These are phyloP conservation scores for Aspergillus neotritici DNA, from an alignment of 2,329 filamentous ascomycete genomes.

Conservation along the genomic window DNA sequence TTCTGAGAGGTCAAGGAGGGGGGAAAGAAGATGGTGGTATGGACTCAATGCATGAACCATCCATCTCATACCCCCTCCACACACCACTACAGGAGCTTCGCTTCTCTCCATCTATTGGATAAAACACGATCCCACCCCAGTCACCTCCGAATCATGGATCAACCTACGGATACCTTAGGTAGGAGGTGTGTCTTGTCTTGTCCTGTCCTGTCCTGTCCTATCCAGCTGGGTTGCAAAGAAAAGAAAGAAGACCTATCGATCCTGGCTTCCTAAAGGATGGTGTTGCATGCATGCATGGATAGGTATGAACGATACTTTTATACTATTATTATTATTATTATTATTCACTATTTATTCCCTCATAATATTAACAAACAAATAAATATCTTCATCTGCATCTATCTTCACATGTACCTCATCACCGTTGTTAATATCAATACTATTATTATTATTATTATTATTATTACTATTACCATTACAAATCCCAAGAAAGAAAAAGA, in stretches of 20 bases:
- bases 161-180: too few relatives aligned
- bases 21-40: too few relatives aligned
- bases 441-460: too few relatives aligned
- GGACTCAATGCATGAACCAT: not conserved
- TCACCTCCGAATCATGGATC: conserved; percentile 1
- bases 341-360: not conserved
- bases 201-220: too few relatives aligned
- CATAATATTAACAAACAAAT: not conserved
- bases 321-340: not conserved
- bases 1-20: not conserved
- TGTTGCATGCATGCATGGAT: conserved; percentile 1
- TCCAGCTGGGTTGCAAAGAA: conserved; percentile 8
- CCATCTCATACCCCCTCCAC: not conserved
- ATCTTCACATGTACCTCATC: too few relatives aligned
- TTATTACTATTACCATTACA: too few relatives aligned
- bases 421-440: too few relatives aligned
- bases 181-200: too few relatives aligned
- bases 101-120: too few relatives aligned
- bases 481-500: too few relatives aligned
- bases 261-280: not conserved
- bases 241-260: not conserved
- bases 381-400: not conserved
- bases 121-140: not conserved
- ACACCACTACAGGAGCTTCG: not conserved
- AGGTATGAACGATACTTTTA: not conserved